These are phyloP conservation scores for Lasiodiplodia sp. DNA, from an alignment of 2,329 filamentous ascomycete genomes.

Conservation along the genomic window DNA sequence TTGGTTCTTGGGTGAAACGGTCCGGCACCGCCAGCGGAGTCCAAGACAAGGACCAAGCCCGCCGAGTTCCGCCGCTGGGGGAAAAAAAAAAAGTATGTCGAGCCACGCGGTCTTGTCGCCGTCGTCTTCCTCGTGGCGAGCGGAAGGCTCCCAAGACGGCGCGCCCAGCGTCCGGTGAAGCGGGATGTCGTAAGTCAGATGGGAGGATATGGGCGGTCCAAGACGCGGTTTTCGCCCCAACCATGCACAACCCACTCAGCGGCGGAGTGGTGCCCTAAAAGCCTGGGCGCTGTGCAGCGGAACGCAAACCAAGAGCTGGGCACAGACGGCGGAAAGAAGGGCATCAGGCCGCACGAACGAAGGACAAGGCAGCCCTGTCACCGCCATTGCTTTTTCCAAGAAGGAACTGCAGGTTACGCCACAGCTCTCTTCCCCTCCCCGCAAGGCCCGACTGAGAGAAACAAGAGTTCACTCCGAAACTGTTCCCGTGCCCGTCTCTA, in stretches of 20 bases:
- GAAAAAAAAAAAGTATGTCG: not conserved
- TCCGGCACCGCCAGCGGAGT: not conserved
- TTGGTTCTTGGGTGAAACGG: not conserved
- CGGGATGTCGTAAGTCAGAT: not conserved
- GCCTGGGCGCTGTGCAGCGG: not conserved
- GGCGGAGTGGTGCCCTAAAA: not conserved
- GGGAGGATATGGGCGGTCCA: not conserved
- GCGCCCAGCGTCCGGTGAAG: not conserved
- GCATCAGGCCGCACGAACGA: too few relatives aligned
- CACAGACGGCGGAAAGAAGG: not conserved
- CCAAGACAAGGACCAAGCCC: not conserved
- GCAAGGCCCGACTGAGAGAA: not conserved
- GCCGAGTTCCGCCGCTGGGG: not conserved
- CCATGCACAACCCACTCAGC: not conserved
- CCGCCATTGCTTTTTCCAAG: too few relatives aligned
- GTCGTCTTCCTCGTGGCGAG: not conserved
- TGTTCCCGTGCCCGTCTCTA: not conserved
- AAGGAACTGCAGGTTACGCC: too few relatives aligned
- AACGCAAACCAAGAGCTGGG: not conserved
- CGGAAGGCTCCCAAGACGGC: not conserved
- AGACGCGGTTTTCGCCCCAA: not conserved
- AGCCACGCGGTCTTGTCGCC: not conserved
- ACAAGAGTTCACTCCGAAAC: not conserved
- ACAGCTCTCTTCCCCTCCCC: too few relatives aligned
- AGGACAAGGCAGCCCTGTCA: not conserved